Evolutionary conservation across 164 flowering plant genomes (phyloP).

Genomic region (Aristolochia californica): DNA sequence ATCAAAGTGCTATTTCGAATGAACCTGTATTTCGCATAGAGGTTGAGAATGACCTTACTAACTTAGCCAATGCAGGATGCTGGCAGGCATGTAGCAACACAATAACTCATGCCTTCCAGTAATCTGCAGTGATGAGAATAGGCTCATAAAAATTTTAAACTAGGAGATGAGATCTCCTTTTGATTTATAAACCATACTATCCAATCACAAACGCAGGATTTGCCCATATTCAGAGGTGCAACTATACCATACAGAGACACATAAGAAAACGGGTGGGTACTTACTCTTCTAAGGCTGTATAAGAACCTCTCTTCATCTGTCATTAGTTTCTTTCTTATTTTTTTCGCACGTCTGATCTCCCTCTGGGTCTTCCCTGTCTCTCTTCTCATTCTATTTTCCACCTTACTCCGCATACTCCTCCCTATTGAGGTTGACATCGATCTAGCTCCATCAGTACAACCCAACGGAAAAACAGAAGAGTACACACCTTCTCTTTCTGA

Average conservation of each 20-base stretch:
- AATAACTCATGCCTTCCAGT: not conserved
- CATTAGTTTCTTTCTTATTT: slow-evolving; percentile 13
- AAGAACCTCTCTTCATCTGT: slow-evolving; percentile 15
- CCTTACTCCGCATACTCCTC: slow-evolving; percentile 19
- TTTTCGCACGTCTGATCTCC: slow-evolving; percentile 17
- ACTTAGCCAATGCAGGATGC: no score
- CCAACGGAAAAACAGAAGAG: not conserved
- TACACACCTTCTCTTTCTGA: not conserved
- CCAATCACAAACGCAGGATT: no score
- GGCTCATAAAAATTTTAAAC: no score
- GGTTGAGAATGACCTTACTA: no score
- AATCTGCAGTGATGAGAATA: not conserved
- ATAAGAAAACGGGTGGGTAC: not conserved
- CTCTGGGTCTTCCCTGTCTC: slow-evolving; percentile 15
- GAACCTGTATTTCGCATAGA: no score
- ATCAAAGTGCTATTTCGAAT: no score
- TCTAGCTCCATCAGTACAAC: slow-evolving; percentile 3
- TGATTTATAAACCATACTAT: no score
- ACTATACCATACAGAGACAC: not conserved
- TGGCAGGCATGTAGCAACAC: no score
- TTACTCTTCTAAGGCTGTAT: slow-evolving; percentile 14
- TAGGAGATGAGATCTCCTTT: no score
- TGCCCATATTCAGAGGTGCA: not conserved
- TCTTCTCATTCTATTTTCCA: slow-evolving; percentile 17
- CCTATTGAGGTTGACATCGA: slow-evolving; percentile 11